Base-by-base conservation (phyloP, 2,329 filamentous ascomycete species). In the Penicillium decumbens region DNA sequence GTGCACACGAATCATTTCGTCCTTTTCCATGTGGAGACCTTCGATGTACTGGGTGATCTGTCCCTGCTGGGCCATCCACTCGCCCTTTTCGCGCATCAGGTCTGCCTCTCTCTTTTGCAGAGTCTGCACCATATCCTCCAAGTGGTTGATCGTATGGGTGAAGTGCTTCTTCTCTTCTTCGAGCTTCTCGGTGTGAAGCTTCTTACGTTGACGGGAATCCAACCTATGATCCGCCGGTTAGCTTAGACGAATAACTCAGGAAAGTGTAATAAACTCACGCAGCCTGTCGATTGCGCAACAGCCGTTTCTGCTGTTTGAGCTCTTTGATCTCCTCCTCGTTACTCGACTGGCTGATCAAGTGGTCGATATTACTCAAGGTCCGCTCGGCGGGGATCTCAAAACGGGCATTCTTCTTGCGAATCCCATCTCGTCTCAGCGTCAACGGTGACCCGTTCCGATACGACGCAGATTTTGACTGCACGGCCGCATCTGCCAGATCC, bases 361-460 rank as follows among this genome's bases (percentile, higher is more conserved):
- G 81, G 71, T 98, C 93, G 72, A 98, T 97, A 74, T 95, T 97
- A 77, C 82, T 85, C 61, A 98, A 81, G 65, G 91, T 97, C 55
- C 91, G 83, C 74, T 96, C 93, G 39, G 88, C 84, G 8, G 93
- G 93, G 60, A 98, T 98, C 66, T 97, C 92, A 72, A 97, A 96
- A 60, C 92, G 87, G 58, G 91, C 90, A 66, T 97, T 98, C 86
- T 97, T 97, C 84, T 98, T 98, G 65, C 93, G 83, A 71, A 97
- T 95, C 54, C 93, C 89, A 61, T 95, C 90, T 49, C 89, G 84
- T 60, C 88, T 81, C 45, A 82, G 74, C 54, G 83, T 80, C 70
- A 88, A 77, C 48, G 91, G 85, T 54, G 90, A 89, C 74, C 88
- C 87, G 46, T 69, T 61, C 81, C 87, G 66, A 83, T 82, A 70